Percentiles rank a stretch among this genome's conserved stretches.
Conservation (phyloP, 176 grass and related monocot species). For the Rhynchospora tenuis region DNA sequence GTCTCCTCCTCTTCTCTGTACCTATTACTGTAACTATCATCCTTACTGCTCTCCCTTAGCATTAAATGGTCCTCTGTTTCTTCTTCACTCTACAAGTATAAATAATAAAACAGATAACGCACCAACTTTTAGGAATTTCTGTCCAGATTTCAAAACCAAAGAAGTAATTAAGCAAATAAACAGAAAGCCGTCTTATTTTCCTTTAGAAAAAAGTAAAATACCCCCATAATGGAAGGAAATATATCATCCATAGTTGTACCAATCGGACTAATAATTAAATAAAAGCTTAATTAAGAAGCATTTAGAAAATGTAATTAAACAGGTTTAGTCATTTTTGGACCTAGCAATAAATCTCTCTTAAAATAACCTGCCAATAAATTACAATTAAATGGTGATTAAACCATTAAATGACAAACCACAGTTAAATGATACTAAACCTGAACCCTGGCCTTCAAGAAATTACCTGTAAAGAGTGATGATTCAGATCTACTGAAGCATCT, state of each 20-base stretch:
- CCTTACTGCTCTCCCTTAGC: conserved; percentile 11
- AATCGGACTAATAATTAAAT: not conserved
- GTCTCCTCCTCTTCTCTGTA: conserved; percentile 23
- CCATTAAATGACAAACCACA: too few species aligned
- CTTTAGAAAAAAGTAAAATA: too few species aligned
- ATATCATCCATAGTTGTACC: not conserved
- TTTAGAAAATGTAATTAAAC: too few species aligned
- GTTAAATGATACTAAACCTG: too few species aligned
- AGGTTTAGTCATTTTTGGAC: too few species aligned
- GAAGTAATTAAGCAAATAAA: not conserved
- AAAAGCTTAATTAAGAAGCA: not conserved
- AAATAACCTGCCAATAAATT: too few species aligned
- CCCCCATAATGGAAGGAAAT: not conserved
- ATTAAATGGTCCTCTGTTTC: conserved; percentile 18
- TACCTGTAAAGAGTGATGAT: conserved; percentile 54
- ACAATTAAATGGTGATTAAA: too few species aligned
- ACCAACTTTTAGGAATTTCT: not conserved
- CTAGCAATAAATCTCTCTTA: too few species aligned
- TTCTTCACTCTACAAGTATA: conserved; percentile 42
- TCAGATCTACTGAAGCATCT: conserved; percentile 30
- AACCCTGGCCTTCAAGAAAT: not conserved
- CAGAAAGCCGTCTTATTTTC: not conserved
- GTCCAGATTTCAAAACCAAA: not conserved
- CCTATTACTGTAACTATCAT: not conserved
- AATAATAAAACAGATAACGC: not conserved